These are phyloP conservation scores for Peronosclerospora sorghi DNA, from an alignment of 352 stramenopile genomes.

Conservation along the genomic window DNA sequence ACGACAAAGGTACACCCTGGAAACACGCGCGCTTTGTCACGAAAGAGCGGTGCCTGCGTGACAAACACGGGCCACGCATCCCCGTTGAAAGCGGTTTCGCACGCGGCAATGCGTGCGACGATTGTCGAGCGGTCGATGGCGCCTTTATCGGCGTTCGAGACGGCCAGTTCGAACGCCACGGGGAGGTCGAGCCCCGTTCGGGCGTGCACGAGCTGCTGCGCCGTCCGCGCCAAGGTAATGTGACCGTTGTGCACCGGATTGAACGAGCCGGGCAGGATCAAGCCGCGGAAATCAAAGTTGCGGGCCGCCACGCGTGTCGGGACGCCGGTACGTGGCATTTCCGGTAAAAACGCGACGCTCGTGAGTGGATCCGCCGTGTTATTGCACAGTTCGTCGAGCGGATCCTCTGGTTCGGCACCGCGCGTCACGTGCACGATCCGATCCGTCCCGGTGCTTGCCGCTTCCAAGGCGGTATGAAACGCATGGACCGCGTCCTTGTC, in stretches of 20 bases:
- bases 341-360: constrained; percentile 42
- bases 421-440: constrained; percentile 10
- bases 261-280: constrained; percentile 73
- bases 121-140: constrained; percentile 32
- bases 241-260: constrained; percentile 77
- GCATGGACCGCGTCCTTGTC: constrained; percentile 18
- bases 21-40: constrained; percentile 74
- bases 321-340: not conserved
- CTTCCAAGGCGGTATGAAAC: constrained; percentile 23
- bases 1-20: constrained; percentile 73
- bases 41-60: constrained; percentile 72
- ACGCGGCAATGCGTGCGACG: constrained; percentile 18
- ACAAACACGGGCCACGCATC: constrained; percentile 56
- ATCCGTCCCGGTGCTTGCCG: constrained; percentile 22
- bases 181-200: constrained; percentile 22
- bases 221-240: constrained; percentile 36
- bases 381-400: constrained; percentile 19
- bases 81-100: constrained; percentile 3
- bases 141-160: constrained; percentile 77
- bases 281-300: constrained; percentile 38
- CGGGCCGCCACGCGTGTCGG: constrained; percentile 9
- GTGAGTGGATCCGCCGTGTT: constrained; percentile 12
- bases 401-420: constrained; percentile 6
- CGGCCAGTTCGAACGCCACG: constrained; percentile 64
- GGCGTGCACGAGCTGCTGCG: constrained; percentile 30